These are phyloP conservation scores for Microsporum ferrugineum DNA, from an alignment of 2,329 filamentous ascomycete genomes.

Conservation along the genomic window DNA sequence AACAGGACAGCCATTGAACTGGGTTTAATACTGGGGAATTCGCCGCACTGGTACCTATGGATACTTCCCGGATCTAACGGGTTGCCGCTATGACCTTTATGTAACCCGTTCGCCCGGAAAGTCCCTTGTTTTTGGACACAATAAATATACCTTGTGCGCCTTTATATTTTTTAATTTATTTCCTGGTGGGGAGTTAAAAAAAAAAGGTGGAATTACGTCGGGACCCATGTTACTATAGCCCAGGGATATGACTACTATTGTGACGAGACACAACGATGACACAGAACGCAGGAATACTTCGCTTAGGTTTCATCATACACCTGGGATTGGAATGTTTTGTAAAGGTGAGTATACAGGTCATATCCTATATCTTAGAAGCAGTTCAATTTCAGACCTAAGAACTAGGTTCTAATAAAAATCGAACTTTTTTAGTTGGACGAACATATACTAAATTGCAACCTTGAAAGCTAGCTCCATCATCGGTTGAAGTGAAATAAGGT, in stretches of 20 bases:
- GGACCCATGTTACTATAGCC: background rate
- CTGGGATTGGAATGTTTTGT: background rate
- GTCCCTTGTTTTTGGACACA: background rate
- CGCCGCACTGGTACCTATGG: background rate
- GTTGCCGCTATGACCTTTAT: background rate
- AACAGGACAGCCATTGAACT: background rate
- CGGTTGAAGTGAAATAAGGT: background rate
- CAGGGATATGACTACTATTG: background rate
- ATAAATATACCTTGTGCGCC: background rate
- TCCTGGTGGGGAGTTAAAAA: background rate
- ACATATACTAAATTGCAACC: background rate
- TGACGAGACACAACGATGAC: background rate
- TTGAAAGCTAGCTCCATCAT: background rate
- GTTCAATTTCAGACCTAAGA: background rate
- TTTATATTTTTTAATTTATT: background rate
- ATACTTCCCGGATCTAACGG: background rate
- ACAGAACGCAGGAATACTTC: background rate
- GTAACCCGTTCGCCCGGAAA: background rate
- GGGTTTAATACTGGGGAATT: background rate
- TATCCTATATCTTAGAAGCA: background rate
- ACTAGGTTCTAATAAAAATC: background rate
- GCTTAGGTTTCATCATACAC: background rate
- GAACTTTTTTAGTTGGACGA: background rate
- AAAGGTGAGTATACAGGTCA: background rate
- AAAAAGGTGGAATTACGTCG: background rate